These are phyloP conservation scores for Pseudogymnoascus pannorum DNA, from an alignment of 2,329 filamentous ascomycete species.

Conservation along the genomic window DNA sequence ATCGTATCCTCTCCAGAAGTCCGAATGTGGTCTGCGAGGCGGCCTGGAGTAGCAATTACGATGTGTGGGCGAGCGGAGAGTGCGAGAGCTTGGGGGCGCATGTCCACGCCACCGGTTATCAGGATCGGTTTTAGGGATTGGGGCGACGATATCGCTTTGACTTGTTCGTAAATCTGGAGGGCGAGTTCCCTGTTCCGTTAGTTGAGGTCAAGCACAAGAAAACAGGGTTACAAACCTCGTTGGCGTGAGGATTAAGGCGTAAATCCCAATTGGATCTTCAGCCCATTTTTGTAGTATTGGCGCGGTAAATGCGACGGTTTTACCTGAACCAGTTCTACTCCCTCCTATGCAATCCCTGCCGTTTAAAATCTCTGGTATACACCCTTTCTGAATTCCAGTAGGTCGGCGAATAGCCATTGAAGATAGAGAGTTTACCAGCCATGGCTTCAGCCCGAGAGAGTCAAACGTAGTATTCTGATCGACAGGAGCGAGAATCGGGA, in stretches of 20 bases:
- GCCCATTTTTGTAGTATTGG: conserved; percentile 93
- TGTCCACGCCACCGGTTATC: conserved; percentile 89
- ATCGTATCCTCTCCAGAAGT: conserved; percentile 89
- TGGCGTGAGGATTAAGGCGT: conserved; percentile 80
- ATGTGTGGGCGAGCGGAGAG: conserved; percentile 78
- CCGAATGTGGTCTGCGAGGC: conserved; percentile 86
- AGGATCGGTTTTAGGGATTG: conserved; percentile 82
- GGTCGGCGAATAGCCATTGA: conserved; percentile 78
- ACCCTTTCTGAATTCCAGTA: conserved; percentile 86
- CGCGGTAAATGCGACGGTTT: conserved; percentile 91
- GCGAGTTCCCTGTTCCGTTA: conserved; percentile 63
- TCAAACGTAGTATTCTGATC: conserved; percentile 61
- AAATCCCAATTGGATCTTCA: conserved; percentile 85
- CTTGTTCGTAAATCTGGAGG: conserved; percentile 92
- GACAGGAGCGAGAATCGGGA: conserved; percentile 41
- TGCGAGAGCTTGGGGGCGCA: conserved; percentile 81
- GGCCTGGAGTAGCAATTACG: conserved; percentile 88
- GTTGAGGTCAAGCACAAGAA: not conserved
- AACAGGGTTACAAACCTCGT: conserved; percentile 50
- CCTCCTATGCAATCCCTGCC: conserved; percentile 93
- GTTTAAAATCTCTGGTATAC: conserved; percentile 86
- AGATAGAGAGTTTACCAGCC: conserved; percentile 75
- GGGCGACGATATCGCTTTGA: conserved; percentile 83
- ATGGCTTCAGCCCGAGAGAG: conserved; percentile 67
- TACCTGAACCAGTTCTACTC: conserved; percentile 90